A percentile compares a stretch with the other conserved stretches of the same genome.
phyloP scores from a whole-genome alignment of 2,329 filamentous ascomycete species.

The Tolypocladium amazonense region DNA sequence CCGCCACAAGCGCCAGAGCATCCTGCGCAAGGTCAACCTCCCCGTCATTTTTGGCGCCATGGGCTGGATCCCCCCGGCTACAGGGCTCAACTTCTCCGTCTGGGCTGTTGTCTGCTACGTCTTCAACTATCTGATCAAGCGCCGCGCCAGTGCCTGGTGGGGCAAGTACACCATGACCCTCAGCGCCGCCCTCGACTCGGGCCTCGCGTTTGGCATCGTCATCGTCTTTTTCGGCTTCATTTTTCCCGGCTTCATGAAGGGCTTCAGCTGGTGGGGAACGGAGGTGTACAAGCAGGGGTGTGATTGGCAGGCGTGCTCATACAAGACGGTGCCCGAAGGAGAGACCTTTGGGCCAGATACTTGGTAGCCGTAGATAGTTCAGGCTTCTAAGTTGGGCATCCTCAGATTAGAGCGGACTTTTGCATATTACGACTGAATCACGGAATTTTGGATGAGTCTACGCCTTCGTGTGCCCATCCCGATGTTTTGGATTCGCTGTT shows the following conservation, averaged over 20 bases:
- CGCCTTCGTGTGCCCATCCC: not conserved
- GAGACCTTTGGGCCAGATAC: conserved; percentile 54
- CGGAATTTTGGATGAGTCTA: not conserved
- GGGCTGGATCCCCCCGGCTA: conserved; percentile 79
- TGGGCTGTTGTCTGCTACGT: conserved; percentile 79
- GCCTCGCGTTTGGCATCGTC: conserved; percentile 71
- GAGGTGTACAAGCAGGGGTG: conserved; percentile 77
- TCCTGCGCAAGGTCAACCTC: conserved; percentile 68
- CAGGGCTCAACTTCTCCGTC: conserved; percentile 77
- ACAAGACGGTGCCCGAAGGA: conserved; percentile 51
- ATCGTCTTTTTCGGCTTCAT: conserved; percentile 79
- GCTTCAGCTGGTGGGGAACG: conserved; percentile 81
- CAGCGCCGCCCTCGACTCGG: conserved; percentile 72
- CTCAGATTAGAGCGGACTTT: not conserved
- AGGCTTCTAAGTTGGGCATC: not conserved
- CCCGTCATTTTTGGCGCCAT: conserved; percentile 76
- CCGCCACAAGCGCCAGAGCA: conserved; percentile 45
- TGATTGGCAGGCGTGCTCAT: conserved; percentile 75
- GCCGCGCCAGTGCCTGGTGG: conserved; percentile 68
- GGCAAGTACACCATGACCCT: conserved; percentile 86
- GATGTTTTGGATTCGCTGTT: not conserved
- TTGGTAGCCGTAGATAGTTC: conserved; percentile 31
- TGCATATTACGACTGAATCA: not conserved
- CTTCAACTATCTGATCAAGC: conserved; percentile 70
- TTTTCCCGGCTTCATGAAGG: conserved; percentile 65